Base-by-base conservation (phyloP, 1,284 basidiomycete species). In the Abortiporus biennis region DNA sequence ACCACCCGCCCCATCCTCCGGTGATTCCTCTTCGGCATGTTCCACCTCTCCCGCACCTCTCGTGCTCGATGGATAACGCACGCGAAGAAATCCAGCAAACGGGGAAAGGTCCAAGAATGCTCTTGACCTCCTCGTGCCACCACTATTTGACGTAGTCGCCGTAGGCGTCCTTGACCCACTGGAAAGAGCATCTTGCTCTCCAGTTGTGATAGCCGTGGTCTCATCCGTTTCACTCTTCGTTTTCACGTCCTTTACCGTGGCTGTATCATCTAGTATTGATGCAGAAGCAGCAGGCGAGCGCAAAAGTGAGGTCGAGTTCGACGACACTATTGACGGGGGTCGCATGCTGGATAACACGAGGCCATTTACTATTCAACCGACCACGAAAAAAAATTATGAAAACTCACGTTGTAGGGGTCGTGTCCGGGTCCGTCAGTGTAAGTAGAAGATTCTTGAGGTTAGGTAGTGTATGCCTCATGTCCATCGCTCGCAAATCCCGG, bases 361-460 rank as follows among this genome's bases (percentile, higher is more conserved):
- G 43, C 15, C 23, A 24, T 25, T 24, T 15, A 31, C 15, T 27
- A 24, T 25, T 24, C 17, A 31, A 21, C 11, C 8, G 38, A 30
- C 6, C 5, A 20, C 1, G 21, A 3, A 9, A 29, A 29, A 9
- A 9, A 29, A 29, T n/a, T 29, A 30, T 32, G 21, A 22, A 15
- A 30, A 64, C 74, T 60, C 55, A 83, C 83, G 50, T 54, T 22
- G 67, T 53, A 46, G 55, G 64, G 27, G 66, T 65, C 35, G 66
- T 68, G 54, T 80, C 79, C 38, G 79, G 81, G 54, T 80, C 75
- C 41, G 80, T 86, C 47, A 97, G 72, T 1, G 90, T 97, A 15
- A 97, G 73, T 42, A 97, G 66, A 23, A 97, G 71, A 57, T 94
- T 95, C 67, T 97, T 97, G 50, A 96, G 74, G 65, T 99, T 99